Percentiles rank a stretch among this genome's conserved stretches.
phyloP scores from a whole-genome alignment of 1,284 basidiomycete genomes.

The Puccinia triticina region DNA sequence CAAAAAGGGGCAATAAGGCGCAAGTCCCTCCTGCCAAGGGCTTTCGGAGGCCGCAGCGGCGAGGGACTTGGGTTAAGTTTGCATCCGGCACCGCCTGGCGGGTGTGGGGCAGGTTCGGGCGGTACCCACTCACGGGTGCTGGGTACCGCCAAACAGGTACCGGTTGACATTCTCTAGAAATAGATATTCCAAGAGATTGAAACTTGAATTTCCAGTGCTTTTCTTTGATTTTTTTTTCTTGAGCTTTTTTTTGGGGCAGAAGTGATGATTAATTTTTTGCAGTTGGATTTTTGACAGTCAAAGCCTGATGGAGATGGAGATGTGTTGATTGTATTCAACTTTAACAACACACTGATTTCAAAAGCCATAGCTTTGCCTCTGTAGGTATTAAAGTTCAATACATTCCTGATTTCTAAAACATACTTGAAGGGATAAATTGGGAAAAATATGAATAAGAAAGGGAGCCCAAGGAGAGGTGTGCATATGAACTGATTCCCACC shows the following conservation, averaged over 20 bases:
- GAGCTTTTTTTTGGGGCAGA: constrained; percentile 64
- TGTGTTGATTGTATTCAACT: constrained; percentile 64
- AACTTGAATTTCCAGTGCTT: too few relatives aligned
- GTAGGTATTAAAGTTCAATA: constrained; percentile 77
- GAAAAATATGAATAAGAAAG: neutral
- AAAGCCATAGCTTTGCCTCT: constrained; percentile 82
- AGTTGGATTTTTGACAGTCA: neutral
- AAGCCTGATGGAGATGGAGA: neutral
- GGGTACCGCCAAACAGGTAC: too few relatives aligned
- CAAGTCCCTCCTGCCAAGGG: too few relatives aligned
- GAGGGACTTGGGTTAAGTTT: too few relatives aligned
- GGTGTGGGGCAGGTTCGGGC: too few relatives aligned
- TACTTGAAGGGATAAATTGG: constrained; percentile 62
- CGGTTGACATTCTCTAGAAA: too few relatives aligned
- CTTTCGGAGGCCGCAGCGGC: too few relatives aligned
- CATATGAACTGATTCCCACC: constrained; percentile 62
- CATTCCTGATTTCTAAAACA: constrained; percentile 77
- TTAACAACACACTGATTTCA: constrained; percentile 75
- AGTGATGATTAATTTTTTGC: neutral
- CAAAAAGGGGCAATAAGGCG: too few relatives aligned
- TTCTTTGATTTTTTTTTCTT: constrained; percentile 69
- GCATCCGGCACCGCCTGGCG: too few relatives aligned
- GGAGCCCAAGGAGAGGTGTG: neutral
- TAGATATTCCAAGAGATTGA: too few relatives aligned
- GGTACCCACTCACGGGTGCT: too few relatives aligned